These are phyloP conservation scores for Tephrocybe sp. DNA, from an alignment of 768 basidiomycete species.

Conservation along the genomic window DNA sequence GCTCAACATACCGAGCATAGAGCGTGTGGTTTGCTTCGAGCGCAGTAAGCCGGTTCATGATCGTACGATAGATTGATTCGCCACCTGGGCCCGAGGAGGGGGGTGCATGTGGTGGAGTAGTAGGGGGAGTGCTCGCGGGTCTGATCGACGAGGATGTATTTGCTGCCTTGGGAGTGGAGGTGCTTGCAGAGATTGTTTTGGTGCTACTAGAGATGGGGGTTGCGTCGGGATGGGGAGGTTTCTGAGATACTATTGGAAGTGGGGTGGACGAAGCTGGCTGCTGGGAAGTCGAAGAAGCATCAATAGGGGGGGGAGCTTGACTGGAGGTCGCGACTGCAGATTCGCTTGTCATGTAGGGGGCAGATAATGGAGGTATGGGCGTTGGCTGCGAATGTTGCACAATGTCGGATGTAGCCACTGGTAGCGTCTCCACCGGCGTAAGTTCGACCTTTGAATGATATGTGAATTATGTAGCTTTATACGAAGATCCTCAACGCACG, in stretches of 20 bases:
- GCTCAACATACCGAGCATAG: constrained; percentile 83
- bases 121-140: constrained; percentile 9
- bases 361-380: not conserved
- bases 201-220: not conserved
- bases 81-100: constrained; percentile 41
- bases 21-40: constrained; percentile 89
- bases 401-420: not conserved
- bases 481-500: too few relatives aligned
- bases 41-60: constrained; percentile 87
- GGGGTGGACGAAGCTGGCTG: not conserved
- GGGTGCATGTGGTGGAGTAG: constrained; percentile 1
- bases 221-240: constrained; percentile 2
- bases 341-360: not conserved
- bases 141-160: constrained; percentile 6
- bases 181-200: not conserved
- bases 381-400: not conserved
- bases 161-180: not conserved
- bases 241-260: constrained; percentile 6
- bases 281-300: not conserved
- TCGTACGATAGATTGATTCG: constrained; percentile 94
- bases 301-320: not conserved
- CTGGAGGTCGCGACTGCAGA: not conserved
- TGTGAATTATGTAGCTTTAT: too few relatives aligned
- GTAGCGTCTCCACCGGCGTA: not conserved
- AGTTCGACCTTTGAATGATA: not conserved